Base-by-base conservation (phyloP, 371 early-diverging fungal genomes). In the Syncephalastrum monosporum region DNA sequence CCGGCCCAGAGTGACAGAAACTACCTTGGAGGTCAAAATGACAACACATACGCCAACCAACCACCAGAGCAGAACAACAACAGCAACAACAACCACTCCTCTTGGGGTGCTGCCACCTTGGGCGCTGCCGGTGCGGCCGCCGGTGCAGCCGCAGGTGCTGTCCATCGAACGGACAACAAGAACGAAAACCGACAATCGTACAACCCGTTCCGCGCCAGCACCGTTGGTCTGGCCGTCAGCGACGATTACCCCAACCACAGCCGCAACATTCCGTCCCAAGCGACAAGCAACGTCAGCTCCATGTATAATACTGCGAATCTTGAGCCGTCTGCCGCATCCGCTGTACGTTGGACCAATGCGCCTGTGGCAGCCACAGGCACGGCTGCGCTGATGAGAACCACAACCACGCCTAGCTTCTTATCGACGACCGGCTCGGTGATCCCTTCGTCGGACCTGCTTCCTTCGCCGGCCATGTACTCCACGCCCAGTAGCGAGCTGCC, bases 161-260 rank as follows among this genome's bases (percentile, higher is more conserved):
- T 15, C 4, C 1, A 25, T 38, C n/a, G 33, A 10, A 25, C 14
- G 0, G 5, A 25, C 14, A 25, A 5, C 19, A 17, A 42, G 27
- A 27, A 15, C 43, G 49, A 48, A 33, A 46, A 27, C 38, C 59
- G 61, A 12, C 55, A 60, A 19, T 62, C 74, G 1, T 67, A 65
- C 42, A 75, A 75, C 47, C 75, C 75, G 3, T 75, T 72, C 54
- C 61, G 72, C 27, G 47, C 60, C 29, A 69, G 69, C 6, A 47
- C 51, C 13, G 48, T 61, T n/a, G 68, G 68, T 27, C n/a, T 67
- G 16, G 64, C 68, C 10, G 58, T 67, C 4, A 65, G 58, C 45
- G 50, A 57, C 27, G 55, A 62, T 17, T 57, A 49, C 23, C 42
- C 38, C 38, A 33, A 10, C 38, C 38, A n/a, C 27, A 27, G 49